Conservation (phyloP, 768 basidiomycete genomes). For the Suillus weaverae region DNA sequence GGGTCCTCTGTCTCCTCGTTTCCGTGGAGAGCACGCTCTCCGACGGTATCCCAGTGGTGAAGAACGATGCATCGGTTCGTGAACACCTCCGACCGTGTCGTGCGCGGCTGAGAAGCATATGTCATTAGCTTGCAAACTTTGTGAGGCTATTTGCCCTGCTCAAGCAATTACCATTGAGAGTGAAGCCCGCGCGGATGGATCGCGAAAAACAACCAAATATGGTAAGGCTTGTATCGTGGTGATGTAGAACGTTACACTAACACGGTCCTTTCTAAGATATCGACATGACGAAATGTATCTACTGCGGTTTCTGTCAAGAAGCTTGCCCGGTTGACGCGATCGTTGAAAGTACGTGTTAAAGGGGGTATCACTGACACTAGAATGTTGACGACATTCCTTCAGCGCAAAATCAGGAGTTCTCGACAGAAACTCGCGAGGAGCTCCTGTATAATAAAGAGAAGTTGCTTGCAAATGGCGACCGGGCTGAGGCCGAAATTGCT, state of each 20-base stretch:
- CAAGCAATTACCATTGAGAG: constrained; percentile 99
- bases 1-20: constrained; percentile 94
- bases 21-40: constrained; percentile 97
- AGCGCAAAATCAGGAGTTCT: constrained; percentile 98
- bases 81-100: constrained; percentile 9
- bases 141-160: constrained; percentile 98
- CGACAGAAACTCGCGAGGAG: constrained; percentile 97
- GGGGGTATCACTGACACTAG: constrained; percentile 12
- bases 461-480: constrained; percentile 91
- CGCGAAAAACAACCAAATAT: constrained; percentile 96
- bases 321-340: constrained; percentile 99
- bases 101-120: background rate
- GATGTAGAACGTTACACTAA: constrained; percentile 8
- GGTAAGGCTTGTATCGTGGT: constrained; percentile 47
- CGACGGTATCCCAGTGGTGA: constrained; percentile 96
- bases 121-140: constrained; percentile 88
- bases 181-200: constrained; percentile 93
- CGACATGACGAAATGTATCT: constrained; percentile 99
- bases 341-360: constrained; percentile 80
- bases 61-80: constrained; percentile 96
- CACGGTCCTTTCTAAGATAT: constrained; percentile 60
- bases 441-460: constrained; percentile 99
- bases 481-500: constrained; percentile 96
- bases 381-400: constrained; percentile 9
- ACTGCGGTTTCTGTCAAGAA: constrained; percentile 99